Evolutionary conservation across 2,329 filamentous ascomycete species (phyloP).

Genomic region (Sporothrix brasiliensis): DNA sequence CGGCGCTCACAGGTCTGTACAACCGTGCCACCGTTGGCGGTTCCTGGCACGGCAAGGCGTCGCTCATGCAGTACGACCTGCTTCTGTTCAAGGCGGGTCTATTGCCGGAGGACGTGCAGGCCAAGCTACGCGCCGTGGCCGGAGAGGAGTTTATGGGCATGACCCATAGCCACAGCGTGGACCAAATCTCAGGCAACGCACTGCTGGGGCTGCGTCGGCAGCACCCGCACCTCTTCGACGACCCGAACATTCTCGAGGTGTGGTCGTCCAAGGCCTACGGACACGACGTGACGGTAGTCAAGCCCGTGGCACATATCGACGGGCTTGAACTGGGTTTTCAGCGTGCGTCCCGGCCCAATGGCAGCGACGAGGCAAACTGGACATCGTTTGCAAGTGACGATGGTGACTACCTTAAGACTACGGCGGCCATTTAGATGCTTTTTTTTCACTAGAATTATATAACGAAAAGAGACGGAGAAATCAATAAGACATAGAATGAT

Average conservation of each 20-base stretch:
- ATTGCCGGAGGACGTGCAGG: slow-evolving; percentile 58
- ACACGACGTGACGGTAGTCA: slow-evolving; percentile 47
- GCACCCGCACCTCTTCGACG: slow-evolving; percentile 58
- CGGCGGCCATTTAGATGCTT: not conserved
- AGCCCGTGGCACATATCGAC: slow-evolving; percentile 47
- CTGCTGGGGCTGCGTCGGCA: slow-evolving; percentile 57
- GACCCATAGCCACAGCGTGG: slow-evolving; percentile 63
- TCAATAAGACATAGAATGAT: not conserved
- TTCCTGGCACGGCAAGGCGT: slow-evolving; percentile 66
- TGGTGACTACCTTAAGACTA: slow-evolving; percentile 22
- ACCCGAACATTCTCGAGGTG: slow-evolving; percentile 52
- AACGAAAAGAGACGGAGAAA: not conserved
- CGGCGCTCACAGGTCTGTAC: slow-evolving; percentile 65
- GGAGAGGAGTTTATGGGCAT: slow-evolving; percentile 59
- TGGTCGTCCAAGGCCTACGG: slow-evolving; percentile 52
- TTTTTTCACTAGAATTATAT: not conserved
- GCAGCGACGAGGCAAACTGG: slow-evolving; percentile 57
- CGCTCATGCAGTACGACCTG: slow-evolving; percentile 69
- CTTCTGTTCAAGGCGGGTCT: slow-evolving; percentile 64
- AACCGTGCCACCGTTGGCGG: slow-evolving; percentile 65
- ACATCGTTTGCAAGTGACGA: slow-evolving; percentile 41
- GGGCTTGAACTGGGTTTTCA: slow-evolving; percentile 51
- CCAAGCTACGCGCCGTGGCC: slow-evolving; percentile 48
- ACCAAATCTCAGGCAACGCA: slow-evolving; percentile 64
- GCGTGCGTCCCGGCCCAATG: slow-evolving; percentile 53